Base-by-base conservation (phyloP, 768 basidiomycete genomes). In the Galerina sulciceps region DNA sequence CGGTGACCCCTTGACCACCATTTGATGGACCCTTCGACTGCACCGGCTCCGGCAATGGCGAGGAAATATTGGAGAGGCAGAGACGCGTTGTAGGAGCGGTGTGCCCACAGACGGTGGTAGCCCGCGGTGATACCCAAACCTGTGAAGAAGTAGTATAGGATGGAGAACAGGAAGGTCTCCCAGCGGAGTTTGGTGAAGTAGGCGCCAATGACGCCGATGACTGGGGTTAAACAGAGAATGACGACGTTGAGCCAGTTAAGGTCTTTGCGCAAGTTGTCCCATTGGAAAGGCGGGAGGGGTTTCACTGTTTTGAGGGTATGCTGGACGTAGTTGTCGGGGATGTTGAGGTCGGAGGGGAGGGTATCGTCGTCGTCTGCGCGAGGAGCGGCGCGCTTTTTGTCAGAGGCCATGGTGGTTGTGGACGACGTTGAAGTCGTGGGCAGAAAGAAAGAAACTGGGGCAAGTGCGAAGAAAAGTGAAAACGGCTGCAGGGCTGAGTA, bases 1-100 rank as follows among this genome's bases (percentile, higher is more conserved):
- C 96, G 92, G 80, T 99, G 97, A 47, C 96, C 96, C 52, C 97
- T 86, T 18, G 90, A 90, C 97, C 97, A 99, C 97, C 97, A 99
- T 73, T 93, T 91, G 78, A 99, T 96, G 18, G 96, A 97, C 9
- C 96, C 96, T 70, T 99, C 86, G 46, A 96, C 90, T 4, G 96
- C 96, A 47, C 97, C 96, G 1, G 94, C 89, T 49, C 96, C 97
- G 10, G 87, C 83, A 17, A 91, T 67, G 22, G 95, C 93, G 47
- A 98, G 85, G 62, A 85, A 76, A 69, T 94, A 97, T 71, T 98
- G 89, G 11, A 99, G 77, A 14, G 91, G 89, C 58, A 82, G 81
- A 3, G 90, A 88, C 37, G 96, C 97, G 70, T 97, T 98, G 74
- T 96, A 99, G 0, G 93, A 83, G 56, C 97, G 87, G 70, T 99